Evolutionary conservation across 345 rosid genomes (phyloP), one percentile per base, ranked within the genome.

Genomic region (Lepidium aucheri): DNA sequence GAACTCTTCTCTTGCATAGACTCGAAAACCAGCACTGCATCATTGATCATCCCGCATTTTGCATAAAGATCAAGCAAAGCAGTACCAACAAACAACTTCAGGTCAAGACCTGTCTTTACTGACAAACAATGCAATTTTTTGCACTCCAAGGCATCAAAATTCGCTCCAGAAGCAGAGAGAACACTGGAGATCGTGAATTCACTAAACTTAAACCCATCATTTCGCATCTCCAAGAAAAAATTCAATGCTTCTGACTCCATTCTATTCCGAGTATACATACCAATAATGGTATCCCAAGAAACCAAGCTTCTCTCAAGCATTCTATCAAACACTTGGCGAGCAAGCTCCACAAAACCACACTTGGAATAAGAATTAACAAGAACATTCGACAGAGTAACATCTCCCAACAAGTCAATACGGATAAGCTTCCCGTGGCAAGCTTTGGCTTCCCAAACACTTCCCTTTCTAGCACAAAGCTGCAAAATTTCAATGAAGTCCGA

Each of bases 221-320:
- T 80, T 39, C 64, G 78, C 91, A 88, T 80, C 52, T 72, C 53
- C 65, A 63, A 22, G 65, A 90, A 94, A 54, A 82, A 69, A 18
- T 22, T 1, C 18, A 88, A 46, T 42, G 88, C 88, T 39, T 80
- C 75, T 24, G 46, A 66, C 32, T 76, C 78, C 53, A 77, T 69
- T 36, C 82, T 83, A 10, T 69, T 73, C 60, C 70, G 72, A 4
- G 77, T 57, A 63, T 80, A 77, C 13, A 80, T 60, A 54, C 81
- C 79, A 39, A 86, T 79, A 76, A 90, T 73, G 13, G 89, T 84
- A 68, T 90, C 88, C 90, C 96, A 86, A 9, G 97, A 90, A 74
- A 88, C 89, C 58, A 81, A 38, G 76, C 82, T 83, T 84, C 84
- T 72, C 0, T 73, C 77, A 36, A 80, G 80, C 90, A 86, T 88